Evolutionary conservation across 257 asterid genomes (phyloP).

Genomic region (Asclepias syriaca): DNA sequence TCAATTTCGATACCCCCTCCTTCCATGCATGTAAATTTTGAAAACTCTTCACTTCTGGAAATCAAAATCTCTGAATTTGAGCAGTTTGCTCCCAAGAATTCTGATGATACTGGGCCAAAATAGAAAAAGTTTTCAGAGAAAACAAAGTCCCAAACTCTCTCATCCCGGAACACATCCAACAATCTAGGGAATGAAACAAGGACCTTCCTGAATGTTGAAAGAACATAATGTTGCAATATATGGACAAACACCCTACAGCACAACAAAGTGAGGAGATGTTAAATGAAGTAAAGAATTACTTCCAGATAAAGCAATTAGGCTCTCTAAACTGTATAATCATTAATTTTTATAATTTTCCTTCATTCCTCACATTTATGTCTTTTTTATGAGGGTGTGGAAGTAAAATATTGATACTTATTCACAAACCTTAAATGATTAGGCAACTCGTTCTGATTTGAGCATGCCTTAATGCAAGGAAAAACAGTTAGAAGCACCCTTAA

Average conservation of each 20-base stretch:
- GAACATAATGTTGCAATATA: constrained; percentile 65
- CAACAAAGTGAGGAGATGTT: constrained; percentile 13
- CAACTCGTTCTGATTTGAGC: constrained; percentile 68
- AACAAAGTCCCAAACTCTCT: constrained; percentile 95
- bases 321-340: not conserved
- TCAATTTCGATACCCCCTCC: constrained; percentile 37
- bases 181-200: constrained; percentile 62
- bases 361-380: not conserved
- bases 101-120: constrained; percentile 65
- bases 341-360: not conserved
- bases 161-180: constrained; percentile 79
- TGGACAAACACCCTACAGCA: constrained; percentile 69
- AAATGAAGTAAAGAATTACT: constrained; percentile 2
- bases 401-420: constrained; percentile 14
- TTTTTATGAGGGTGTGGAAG: constrained; percentile 3
- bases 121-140: constrained; percentile 94
- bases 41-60: constrained; percentile 27
- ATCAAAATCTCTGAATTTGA: constrained; percentile 25
- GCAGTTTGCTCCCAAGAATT: constrained; percentile 32
- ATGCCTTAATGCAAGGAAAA: constrained; percentile 93
- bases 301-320: not conserved
- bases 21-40: constrained; percentile 32
- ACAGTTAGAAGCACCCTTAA: constrained; percentile 78
- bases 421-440: constrained; percentile 80
- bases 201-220: constrained; percentile 64